phyloP scores from a whole-genome alignment of 345 rosid species.

The Reutealis trisperma region DNA sequence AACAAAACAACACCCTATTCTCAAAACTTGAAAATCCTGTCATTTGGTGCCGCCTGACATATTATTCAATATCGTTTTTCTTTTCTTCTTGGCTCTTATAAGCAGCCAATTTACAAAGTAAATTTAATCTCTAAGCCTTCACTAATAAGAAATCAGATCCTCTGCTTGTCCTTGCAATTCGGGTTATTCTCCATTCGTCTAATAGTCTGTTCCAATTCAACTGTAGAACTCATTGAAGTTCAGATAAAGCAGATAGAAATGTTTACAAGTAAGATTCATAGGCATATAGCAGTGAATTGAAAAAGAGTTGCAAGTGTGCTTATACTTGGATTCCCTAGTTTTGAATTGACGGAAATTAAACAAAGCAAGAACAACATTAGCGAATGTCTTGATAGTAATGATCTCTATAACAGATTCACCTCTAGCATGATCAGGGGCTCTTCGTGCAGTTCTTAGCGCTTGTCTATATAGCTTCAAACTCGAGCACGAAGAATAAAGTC shows the following conservation, averaged over 20 bases:
- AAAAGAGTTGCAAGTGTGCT: not conserved
- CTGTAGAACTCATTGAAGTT: no score
- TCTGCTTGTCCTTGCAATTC: conserved; percentile 64
- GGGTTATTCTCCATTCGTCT: conserved; percentile 69
- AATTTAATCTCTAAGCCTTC: conserved; percentile 79
- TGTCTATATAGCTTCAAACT: conserved; percentile 81
- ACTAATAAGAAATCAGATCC: conserved; percentile 66
- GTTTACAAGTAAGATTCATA: no score
- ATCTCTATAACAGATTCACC: conserved; percentile 34
- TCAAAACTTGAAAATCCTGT: no score
- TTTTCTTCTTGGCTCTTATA: no score
- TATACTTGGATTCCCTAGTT: no score
- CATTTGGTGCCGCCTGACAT: no score
- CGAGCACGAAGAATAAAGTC: conserved; percentile 81
- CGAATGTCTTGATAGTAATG: no score
- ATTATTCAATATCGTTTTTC: no score
- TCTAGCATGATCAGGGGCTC: conserved; percentile 69
- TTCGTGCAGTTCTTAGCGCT: conserved; percentile 63
- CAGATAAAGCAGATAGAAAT: no score
- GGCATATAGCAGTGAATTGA: not conserved
- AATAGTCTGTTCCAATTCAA: conserved; percentile 56
- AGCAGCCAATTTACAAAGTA: no score
- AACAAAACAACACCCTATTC: no score
- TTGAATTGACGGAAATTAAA: not conserved
- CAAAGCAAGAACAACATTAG: not conserved